Evolutionary conservation across 257 asterid species (phyloP), one percentile per base, ranked within the genome.

Genomic region (Solanum raphanifolium): DNA sequence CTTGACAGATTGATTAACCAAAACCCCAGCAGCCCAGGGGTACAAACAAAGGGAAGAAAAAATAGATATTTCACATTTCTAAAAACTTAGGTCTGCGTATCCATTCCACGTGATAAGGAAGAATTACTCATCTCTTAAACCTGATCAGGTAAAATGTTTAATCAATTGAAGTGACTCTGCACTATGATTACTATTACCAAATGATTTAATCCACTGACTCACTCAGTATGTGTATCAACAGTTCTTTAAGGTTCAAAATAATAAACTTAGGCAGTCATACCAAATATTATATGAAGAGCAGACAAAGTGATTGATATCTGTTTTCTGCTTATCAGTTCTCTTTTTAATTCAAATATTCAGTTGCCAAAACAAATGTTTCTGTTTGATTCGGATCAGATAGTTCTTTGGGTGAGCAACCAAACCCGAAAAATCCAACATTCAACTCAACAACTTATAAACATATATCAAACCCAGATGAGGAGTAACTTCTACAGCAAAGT

Each of bases 331-430:
- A 34, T 4, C 82, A 35, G 82, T 73, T 73, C 8, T 35, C 82
- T 73, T 73, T 31, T 73, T 5, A 34, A 73, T 73, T 73, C 48
- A 73, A 73, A 20, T 73, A 73, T 73, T 35, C 82, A 73, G 39
- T 73, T 73, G 82, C 48, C 29, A 73, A 73, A 73, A 73, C 48
- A 73, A 73, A 9, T 13, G 29, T 73, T 73, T 34, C 82, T 35
- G 46, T 20, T 73, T 35, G 25, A 41, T 25, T 25, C 25, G 34
- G 69, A 87, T 79, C 68, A 78, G 46, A 87, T 78, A 79, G 82
- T 86, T 85, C 88, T 75, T 75, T 68, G 27, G 88, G 60, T 15
- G 79, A 88, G 52, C 86, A 84, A 85, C 81, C 86, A 88, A 74
- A 88, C 82, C 88, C 71, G 62, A 38, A 46, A 85, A 65, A 85